These are phyloP conservation scores for Morella rubra DNA, from an alignment of 306 rosid genomes.

Conservation along the genomic window DNA sequence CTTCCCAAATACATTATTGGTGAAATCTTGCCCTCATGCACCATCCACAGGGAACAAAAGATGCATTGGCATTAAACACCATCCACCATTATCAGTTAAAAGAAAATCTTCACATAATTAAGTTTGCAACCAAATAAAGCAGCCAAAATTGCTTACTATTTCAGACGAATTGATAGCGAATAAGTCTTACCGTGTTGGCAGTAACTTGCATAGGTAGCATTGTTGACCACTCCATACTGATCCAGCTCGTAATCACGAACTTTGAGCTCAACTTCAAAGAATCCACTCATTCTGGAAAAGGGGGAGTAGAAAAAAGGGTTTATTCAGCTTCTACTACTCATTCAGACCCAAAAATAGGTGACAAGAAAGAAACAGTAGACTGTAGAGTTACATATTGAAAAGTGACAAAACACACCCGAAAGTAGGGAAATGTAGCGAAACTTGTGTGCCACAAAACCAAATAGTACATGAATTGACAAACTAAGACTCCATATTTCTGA, in stretches of 20 bases:
- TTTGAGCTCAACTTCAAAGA: conserved; percentile 64
- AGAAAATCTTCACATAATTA: background rate
- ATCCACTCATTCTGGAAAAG: conserved; percentile 65
- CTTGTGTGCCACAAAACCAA: background rate
- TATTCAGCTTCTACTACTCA: too few relatives aligned
- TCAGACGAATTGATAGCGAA: conserved; percentile 7
- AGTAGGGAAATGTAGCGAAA: background rate
- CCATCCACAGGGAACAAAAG: background rate
- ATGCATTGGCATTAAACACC: background rate
- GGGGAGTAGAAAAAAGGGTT: too few relatives aligned
- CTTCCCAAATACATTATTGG: conserved; percentile 7
- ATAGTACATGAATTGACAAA: conserved; percentile 1
- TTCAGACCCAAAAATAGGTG: too few relatives aligned
- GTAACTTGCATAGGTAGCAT: conserved; percentile 87
- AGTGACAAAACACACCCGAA: too few relatives aligned
- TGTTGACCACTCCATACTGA: conserved; percentile 91
- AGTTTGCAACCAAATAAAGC: conserved; percentile 7
- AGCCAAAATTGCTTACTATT: conserved; percentile 1
- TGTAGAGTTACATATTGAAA: too few relatives aligned
- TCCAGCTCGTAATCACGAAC: conserved; percentile 93
- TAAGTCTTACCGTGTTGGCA: conserved; percentile 78
- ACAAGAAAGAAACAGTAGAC: too few relatives aligned
- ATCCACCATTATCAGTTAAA: background rate
- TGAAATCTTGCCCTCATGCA: background rate
- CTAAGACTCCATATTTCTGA: background rate